These are phyloP conservation scores for Coniella lustricola DNA, from an alignment of 2,329 filamentous ascomycete species.

Conservation along the genomic window DNA sequence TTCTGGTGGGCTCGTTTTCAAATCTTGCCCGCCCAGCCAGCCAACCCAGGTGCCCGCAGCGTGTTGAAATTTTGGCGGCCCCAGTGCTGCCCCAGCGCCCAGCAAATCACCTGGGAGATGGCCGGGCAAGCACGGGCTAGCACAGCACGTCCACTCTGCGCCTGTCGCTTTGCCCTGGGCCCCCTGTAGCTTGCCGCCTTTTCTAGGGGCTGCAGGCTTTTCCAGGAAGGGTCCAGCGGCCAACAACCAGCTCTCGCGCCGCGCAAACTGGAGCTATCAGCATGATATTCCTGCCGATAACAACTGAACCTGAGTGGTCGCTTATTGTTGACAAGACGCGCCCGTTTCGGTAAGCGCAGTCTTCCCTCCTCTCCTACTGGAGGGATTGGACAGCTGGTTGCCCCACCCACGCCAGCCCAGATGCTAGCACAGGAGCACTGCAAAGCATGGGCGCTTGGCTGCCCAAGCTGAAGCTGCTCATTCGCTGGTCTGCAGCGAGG, in stretches of 20 bases:
- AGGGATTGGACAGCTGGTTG: neutral
- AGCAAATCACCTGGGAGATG: too few species aligned
- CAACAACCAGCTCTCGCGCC: neutral
- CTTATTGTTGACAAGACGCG: constrained; percentile 13
- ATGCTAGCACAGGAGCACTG: too few species aligned
- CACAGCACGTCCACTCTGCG: too few species aligned
- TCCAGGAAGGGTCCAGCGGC: neutral
- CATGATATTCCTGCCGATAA: constrained; percentile 1
- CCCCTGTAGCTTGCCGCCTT: neutral
- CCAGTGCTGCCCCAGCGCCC: neutral
- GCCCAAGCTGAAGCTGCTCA: neutral
- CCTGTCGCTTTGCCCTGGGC: neutral
- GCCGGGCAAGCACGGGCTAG: too few species aligned
- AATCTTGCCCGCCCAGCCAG: too few species aligned
- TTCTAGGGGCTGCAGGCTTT: constrained; percentile 6
- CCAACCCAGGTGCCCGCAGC: neutral
- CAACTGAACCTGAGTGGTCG: too few species aligned
- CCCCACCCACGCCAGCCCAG: too few species aligned
- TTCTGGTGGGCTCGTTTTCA: neutral
- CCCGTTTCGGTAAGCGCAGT: constrained; percentile 12
- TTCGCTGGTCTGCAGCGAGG: constrained; percentile 1
- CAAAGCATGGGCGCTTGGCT: neutral
- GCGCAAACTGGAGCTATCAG: neutral
- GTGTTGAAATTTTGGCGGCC: neutral
- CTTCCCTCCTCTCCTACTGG: neutral